These are phyloP conservation scores for Cymodocea nodosa DNA, from an alignment of 116 monocot species.

Conservation along the genomic window DNA sequence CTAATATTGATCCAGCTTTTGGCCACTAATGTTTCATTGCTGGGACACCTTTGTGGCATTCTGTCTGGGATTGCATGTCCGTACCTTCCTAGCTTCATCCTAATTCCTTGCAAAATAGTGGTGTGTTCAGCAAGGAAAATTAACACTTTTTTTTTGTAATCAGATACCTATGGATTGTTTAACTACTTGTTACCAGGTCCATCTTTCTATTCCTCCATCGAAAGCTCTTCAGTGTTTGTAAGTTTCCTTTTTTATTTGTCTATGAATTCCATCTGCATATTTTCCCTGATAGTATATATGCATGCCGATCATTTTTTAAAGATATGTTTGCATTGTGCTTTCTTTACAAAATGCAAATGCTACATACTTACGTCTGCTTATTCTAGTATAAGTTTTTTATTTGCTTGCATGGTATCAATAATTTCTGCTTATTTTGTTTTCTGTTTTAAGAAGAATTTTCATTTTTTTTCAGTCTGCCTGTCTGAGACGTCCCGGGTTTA, in stretches of 20 bases:
- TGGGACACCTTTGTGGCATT: slow-evolving; percentile 96
- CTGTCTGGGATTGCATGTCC: slow-evolving; percentile 96
- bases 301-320: too few species aligned
- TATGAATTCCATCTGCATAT: background rate
- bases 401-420: background rate
- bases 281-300: background rate
- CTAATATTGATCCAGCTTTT: slow-evolving; percentile 79
- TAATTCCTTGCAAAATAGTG: background rate
- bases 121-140: background rate
- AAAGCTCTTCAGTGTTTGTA: slow-evolving; percentile 67
- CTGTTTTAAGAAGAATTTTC: background rate
- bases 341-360: background rate
- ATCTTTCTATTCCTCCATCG: slow-evolving; percentile 73
- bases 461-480: slow-evolving; percentile 45
- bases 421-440: background rate
- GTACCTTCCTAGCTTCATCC: slow-evolving; percentile 13
- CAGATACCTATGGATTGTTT: slow-evolving; percentile 82
- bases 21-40: slow-evolving; percentile 72
- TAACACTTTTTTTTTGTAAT: slow-evolving; percentile 7
- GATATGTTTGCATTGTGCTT: too few species aligned
- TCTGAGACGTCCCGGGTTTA: slow-evolving; percentile 81
- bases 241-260: slow-evolving; percentile 12
- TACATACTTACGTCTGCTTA: background rate
- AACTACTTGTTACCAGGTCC: slow-evolving; percentile 71
- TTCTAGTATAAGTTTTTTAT: background rate